Conservation (phyloP, 768 basidiomycete species). For the Mycena pura region DNA sequence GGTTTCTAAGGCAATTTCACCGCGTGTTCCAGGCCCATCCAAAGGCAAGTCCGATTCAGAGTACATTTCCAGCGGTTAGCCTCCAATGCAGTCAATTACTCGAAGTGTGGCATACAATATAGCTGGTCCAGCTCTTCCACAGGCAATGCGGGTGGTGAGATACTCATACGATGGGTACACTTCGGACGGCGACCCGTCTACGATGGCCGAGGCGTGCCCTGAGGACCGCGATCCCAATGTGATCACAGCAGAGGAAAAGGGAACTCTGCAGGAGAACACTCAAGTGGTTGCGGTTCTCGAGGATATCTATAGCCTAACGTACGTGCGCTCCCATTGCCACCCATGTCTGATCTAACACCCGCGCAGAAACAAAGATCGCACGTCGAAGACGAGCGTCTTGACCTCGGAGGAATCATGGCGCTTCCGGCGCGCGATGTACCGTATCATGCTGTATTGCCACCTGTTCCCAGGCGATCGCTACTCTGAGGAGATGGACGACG, state of each 20-base stretch:
- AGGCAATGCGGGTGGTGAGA: not conserved
- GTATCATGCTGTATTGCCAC: not conserved
- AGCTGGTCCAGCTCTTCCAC: not conserved
- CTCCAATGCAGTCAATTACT: not conserved
- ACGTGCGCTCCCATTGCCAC: not conserved
- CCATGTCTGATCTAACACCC: not conserved
- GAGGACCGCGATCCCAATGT: not conserved
- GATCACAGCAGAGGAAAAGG: not conserved
- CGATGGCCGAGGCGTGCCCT: not conserved
- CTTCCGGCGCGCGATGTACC: not conserved
- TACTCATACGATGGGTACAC: not conserved
- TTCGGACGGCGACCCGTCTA: not conserved
- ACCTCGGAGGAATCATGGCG: not conserved
- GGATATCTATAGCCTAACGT: not conserved
- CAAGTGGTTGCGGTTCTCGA: not conserved
- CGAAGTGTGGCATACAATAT: not conserved
- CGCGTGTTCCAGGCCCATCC: not conserved
- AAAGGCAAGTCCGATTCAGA: not conserved
- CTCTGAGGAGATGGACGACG: not conserved
- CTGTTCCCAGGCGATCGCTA: not conserved
- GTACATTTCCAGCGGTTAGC: not conserved
- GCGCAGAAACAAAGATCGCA: not conserved
- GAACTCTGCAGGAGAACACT: not conserved
- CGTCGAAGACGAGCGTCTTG: not conserved
- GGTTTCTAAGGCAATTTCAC: not conserved